Evolutionary conservation across 1,139 yeast species (phyloP).

Genomic region (Kodamaea alishanica): DNA sequence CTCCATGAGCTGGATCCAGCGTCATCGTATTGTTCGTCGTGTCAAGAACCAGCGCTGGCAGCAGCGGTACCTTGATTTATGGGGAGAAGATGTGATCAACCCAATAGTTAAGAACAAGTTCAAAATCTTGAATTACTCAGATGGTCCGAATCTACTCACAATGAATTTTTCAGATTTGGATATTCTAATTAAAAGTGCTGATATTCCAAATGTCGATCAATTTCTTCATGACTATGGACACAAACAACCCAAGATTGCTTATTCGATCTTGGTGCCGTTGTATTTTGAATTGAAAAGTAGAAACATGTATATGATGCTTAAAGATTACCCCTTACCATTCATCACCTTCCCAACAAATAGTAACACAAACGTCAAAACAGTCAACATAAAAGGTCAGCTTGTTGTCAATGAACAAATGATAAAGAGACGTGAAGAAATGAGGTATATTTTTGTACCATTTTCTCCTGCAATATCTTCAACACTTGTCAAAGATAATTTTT

Average conservation of each 20-base stretch:
- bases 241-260: conserved; percentile 39
- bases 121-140: conserved; percentile 33
- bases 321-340: conserved; percentile 43
- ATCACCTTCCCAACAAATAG: conserved; percentile 38
- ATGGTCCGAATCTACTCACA: conserved; percentile 37
- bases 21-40: conserved; percentile 25
- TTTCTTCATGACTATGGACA: conserved; percentile 37
- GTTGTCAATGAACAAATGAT: conserved; percentile 44
- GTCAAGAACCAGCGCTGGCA: conserved; percentile 28
- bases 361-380: conserved; percentile 24
- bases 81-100: conserved; percentile 37
- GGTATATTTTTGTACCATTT: conserved; percentile 44
- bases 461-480: conserved; percentile 36
- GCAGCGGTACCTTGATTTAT: conserved; percentile 22
- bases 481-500: conserved; percentile 30
- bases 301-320: conserved; percentile 30
- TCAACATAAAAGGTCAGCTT: conserved; percentile 34
- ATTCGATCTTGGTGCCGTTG: conserved; percentile 40
- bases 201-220: conserved; percentile 31
- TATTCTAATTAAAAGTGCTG: conserved; percentile 26
- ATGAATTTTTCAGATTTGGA: conserved; percentile 32
- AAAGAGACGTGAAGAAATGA: conserved; percentile 37
- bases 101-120: conserved; percentile 31
- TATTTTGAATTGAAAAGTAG: conserved; percentile 28
- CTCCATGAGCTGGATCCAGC: conserved; percentile 67